A percentile compares a stretch with the other conserved stretches of the same genome.
These are phyloP conservation scores for Pelagophyceae sp. DNA, from an alignment of 352 stramenopile species.

Conservation along the genomic window DNA sequence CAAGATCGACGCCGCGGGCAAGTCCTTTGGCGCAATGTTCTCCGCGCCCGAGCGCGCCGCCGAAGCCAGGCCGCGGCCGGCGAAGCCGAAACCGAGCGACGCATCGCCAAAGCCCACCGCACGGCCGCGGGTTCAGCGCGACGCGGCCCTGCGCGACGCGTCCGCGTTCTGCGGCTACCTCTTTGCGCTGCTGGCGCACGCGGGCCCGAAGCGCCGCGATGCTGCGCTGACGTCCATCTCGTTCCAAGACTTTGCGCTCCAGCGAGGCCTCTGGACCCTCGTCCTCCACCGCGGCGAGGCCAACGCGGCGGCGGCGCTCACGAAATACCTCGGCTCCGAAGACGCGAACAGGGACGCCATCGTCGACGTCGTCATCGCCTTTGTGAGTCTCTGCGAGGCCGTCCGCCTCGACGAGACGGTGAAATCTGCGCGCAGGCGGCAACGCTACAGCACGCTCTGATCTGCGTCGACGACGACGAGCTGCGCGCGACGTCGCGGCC, in stretches of 20 bases:
- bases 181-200: background rate
- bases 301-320: background rate
- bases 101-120: no score
- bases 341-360: background rate
- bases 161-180: background rate
- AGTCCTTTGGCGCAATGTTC: no score
- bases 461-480: conserved; percentile 52
- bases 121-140: no score
- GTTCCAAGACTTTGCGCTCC: background rate
- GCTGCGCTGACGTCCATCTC: background rate
- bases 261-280: background rate
- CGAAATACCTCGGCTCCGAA: background rate
- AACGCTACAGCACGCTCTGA: conserved; percentile 47
- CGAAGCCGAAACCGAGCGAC: no score
- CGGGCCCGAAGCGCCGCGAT: background rate
- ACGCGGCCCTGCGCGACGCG: background rate
- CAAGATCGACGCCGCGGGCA: conserved; percentile 24
- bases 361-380: background rate
- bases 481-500: conserved; percentile 58
- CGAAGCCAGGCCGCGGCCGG: no score
- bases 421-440: conserved; percentile 36
- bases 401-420: no score
- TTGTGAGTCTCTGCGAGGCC: no score
- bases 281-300: background rate
- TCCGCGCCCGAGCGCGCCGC: no score